Evolutionary conservation across 2,329 filamentous ascomycete genomes (phyloP), one percentile per base, ranked within the genome.

Genomic region (Ascochyta viciae-villosae): DNA sequence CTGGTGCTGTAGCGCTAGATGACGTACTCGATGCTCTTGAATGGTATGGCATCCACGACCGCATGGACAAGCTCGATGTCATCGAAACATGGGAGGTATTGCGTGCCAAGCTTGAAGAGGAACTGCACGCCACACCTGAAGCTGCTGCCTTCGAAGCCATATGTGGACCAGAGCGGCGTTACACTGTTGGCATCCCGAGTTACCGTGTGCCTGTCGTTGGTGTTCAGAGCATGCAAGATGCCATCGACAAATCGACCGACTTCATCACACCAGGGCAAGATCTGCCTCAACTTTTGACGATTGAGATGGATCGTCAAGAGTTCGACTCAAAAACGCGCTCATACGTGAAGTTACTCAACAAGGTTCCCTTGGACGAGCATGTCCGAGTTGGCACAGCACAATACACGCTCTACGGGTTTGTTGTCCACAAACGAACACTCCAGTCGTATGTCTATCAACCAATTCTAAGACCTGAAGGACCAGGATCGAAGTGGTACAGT

Each of bases 361-460:
- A 79, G 38, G 82, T 88, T n/a, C 76, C 79, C 3, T 63, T 87
- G 13, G 78, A 86, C 48, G 84, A 88, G 50, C 72, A 79, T 10
- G 67, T 87, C 24, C 77, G 77, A 39, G 71, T 87, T n/a, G 66
- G 76, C 24, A 76, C 68, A 8, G 75, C 74, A 12, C 68, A 76
- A 10, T 88, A 87, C 64, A 81, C 80, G 1, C 77, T 88, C 0
- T 87, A 85, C 60, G 84, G 84, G 3, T 83, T 87, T 59, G 75
- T 87, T 29, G 83, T 85, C 3, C 86, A 88, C 64, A 82, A 81
- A 57, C 85, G 84, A 24, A 80, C 80, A 39, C 80, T 87, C 15
- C 82, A 82, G 19, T 87, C 84, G 5, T 81, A 81, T 43, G 79
- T 82, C 34, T 88, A 86, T 73, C 84, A 85, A 62, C 81, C 83